Base-by-base conservation (phyloP, 2,329 filamentous ascomycete species). In the Colletotrichum noveboracense region DNA sequence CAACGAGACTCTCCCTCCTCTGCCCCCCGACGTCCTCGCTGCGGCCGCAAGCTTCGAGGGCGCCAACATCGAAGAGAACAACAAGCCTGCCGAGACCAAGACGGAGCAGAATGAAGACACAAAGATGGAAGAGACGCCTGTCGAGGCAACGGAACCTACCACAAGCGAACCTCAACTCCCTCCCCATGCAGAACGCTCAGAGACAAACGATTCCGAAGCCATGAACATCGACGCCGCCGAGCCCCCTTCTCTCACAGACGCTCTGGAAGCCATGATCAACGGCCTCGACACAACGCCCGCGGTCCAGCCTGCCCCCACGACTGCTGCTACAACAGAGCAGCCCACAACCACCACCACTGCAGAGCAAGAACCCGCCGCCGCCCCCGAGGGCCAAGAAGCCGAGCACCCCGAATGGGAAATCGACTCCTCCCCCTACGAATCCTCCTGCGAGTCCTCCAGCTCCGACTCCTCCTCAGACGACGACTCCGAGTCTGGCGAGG, bases 331-430 rank as follows among this genome's bases (percentile, higher is more conserved):
- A 6, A 26, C 60, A 60, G 34, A 60, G 60, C 26, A 64, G 61
- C 55, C 66, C 3, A 64, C 65, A 1, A 66, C 69, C 16, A 58
- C 28, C 2, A 55, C 56, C 60, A 14, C 56, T 43, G 26, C 60
- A 12, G 24, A 43, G 16, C 66, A 62, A 21, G 38, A 72, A 60
- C 43, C 75, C 14, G n/a, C 83, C 43, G 84, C 83, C 14, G 43
- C 43, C 43, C n/a, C 43, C 43, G 43, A 52, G 43, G 43, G 43
- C 43, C 43, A 52, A 52, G 78, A 83, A 65, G 79, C 79, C 70
- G 87, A 85, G 13, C 88, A 94, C 60, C 93, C 94, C 5, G 96
- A 98, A 83, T 98, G 95, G 95, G 95, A 98, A 81, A 87, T 89
- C 9, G 94, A 96, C 80, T 96, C 94, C 2, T 95, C 93, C 1